Base-by-base conservation (phyloP, 768 basidiomycete genomes). In the Pleurotus eryngii region DNA sequence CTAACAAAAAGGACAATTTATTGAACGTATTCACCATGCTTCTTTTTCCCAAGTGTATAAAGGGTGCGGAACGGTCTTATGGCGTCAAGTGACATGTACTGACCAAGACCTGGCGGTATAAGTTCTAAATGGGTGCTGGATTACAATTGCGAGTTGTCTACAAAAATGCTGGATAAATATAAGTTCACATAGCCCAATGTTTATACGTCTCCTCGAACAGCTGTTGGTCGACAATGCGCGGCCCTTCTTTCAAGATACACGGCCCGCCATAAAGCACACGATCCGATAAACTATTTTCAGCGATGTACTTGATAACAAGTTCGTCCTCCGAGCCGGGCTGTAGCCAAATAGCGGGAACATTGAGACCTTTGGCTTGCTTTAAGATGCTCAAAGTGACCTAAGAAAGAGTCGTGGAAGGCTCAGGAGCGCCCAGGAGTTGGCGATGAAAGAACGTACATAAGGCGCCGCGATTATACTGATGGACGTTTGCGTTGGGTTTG, bases 191-290 rank as follows among this genome's bases (percentile, higher is more conserved):
- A 12, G 51, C 51, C 51, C 51, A 54, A 30, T 54, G 39, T 38
- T 38, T 54, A 39, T 40, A 54, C 5, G 49, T 63, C 49, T 65
- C 64, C 42, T 63, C 62, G 35, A 65, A 65, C 59, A 59, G 60
- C 46, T 55, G 38, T 30, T 59, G 46, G 20, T 61, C 55, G 20
- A 64, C 60, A 35, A 64, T 46, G 35, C 49, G 43, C 9, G 63
- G 58, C 17, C 64, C 64, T 24, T 64, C 62, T 40, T 47, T 51
- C 15, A 65, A 40, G 3, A 65, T 65, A 46, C 64, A 65, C 7
- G 64, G 64, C 26, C 64, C 64, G 14, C 64, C 62, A 39, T 55
- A 55, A 5, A 55, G 20, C 14, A 40, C 38, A 17, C 53, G 53
- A 37, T 55, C 53, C 24, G 38, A 40, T 40, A 55, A 17, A 20